Evolutionary conservation across 1,284 basidiomycete species (phyloP), one percentile per base, ranked within the genome.

Genomic region (Ganoderma lingzhi): DNA sequence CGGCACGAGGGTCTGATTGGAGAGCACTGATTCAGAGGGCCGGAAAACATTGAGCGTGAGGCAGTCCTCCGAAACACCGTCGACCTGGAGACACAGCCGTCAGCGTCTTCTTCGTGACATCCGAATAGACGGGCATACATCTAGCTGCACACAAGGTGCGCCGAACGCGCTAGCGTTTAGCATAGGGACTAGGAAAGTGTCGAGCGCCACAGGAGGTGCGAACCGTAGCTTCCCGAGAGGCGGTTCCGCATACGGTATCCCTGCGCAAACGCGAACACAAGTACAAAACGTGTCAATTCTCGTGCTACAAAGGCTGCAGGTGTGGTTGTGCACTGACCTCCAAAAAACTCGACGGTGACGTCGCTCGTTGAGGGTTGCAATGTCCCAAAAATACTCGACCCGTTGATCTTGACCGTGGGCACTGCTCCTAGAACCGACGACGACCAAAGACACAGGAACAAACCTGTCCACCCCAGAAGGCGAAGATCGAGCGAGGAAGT

Each of bases 31-130:
- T 3, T 79, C 80, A 0, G 82, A 74, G 5, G 85, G 85, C 6
- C 85, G 79, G 63, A 82, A 81, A 12, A 87, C 73, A 65, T 86
- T 86, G 65, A 87, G 77, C 0, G 81, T 84, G 45, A 87, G 75
- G 69, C 86, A 87, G 70, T 87, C 84, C 74, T 87, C 86, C 23
- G 45, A 48, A 5, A 82, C 72, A 28, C 71, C 71, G 32, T 63
- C 51, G n/a, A 37, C 12, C 32, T 48, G 8, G 8, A 8, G 15
- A 37, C 5, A 35, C 8, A 41, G 14, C 12, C 4, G 35, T 23
- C 1, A 39, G 32, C 19, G 37, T 37, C 37, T 9, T 10, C 2
- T 32, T 2, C 53, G 23, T 30, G 35, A 55, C 68, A 60, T 48
- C 4, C n/a, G 30, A 4, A 17, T 32, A 55, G 17, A 41, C 32